Conservation (phyloP, 176 grass and related monocot species). For the Secale cereale region DNA sequence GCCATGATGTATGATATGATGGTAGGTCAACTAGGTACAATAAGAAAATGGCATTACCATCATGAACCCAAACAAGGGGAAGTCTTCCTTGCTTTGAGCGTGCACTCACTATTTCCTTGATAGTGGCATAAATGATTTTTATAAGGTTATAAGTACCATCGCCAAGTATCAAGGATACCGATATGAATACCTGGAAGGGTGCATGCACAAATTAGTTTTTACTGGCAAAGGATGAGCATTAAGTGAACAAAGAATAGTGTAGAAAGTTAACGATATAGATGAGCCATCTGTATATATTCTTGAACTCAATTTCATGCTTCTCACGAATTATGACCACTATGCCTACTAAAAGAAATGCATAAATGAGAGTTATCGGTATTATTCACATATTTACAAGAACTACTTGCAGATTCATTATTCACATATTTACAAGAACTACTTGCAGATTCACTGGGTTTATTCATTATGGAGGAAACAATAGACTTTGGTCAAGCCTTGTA, state of each 20-base stretch:
- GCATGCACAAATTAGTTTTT: neutral
- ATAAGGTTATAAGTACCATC: no score
- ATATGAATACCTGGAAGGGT: constrained; percentile 58
- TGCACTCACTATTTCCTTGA: no score
- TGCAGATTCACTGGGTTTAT: neutral
- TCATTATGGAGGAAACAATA: neutral
- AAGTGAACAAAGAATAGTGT: neutral
- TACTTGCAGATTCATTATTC: neutral
- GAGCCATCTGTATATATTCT: neutral
- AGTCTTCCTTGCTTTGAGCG: no score
- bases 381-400: neutral
- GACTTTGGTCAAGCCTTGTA: neutral
- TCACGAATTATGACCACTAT: neutral
- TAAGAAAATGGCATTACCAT: constrained; percentile 21
- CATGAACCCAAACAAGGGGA: no score
- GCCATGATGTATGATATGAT: neutral
- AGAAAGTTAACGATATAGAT: neutral
- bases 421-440: neutral
- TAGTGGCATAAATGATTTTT: no score
- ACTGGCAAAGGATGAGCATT: neutral
- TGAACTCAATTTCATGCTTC: neutral
- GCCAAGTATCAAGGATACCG: constrained; percentile 43
- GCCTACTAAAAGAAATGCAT: neutral
- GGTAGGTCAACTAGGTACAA: neutral
- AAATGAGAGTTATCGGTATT: neutral